Evolutionary conservation across 495 filamentous ascomycete genomes (phyloP), one percentile per base, ranked within the genome.

Genomic region (Usnea hakonensis): DNA sequence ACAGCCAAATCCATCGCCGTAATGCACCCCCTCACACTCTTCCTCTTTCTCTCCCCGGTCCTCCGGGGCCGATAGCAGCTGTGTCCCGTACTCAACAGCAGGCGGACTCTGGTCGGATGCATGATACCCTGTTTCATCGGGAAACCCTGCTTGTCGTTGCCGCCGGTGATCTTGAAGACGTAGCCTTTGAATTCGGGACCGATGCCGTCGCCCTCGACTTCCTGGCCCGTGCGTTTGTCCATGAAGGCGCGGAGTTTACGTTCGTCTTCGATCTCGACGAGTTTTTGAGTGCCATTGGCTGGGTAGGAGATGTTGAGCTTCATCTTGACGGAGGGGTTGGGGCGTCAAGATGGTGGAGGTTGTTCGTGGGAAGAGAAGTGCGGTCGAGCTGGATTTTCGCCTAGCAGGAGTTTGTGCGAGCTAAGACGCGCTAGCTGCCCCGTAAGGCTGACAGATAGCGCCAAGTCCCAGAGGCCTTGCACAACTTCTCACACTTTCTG

Each of bases 131-230:
- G 94, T 89, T 97, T 97, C 94, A 98, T 98, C 65, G 94, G 94
- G 84, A 98, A 98, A 81, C 94, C 94, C 83, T 98, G 94, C 89
- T 98, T 98, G 89, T 98, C 94, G 87, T 98, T 98, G 77, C 95
- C 94, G 75, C 94, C 94, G 72, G 94, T 98, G 81, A 98, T 97
- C 75, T 87, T 89, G 85, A 92, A 87, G 80, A 95, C 85, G 82
- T 97, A 98, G 77, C 94, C 94, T 83, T 94, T 95, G 88, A 93
- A 98, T 81, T 98, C 94, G 75, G 95, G 89, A 69, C 94, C 95
- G 71, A 98, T 85, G 74, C 85, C 87, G 79, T 98, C 94, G 73
- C 85, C 94, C 66, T 86, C 78, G 72, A 98, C 91, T 85, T 98
- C 94, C 76, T 87, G 85, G 77, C 94, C 94, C 94, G 97, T 97